Conservation (phyloP, 805 yeast species). For the Kuraishia molischiana region DNA sequence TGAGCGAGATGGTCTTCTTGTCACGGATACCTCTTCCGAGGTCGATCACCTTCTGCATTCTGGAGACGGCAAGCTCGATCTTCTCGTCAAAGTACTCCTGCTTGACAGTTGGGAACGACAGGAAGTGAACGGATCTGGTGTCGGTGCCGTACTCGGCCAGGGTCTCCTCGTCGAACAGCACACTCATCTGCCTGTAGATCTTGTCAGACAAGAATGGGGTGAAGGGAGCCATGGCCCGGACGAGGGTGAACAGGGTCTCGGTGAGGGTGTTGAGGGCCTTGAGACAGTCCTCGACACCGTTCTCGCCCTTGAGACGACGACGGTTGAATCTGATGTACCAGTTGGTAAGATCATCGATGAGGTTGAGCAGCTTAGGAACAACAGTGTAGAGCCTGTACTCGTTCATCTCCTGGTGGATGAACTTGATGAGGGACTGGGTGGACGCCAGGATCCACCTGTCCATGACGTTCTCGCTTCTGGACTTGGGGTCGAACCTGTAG, state of each 20-base stretch:
- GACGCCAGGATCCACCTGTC: conserved; percentile 96
- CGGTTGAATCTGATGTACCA: conserved; percentile 99
- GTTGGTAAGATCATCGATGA: conserved; percentile 92
- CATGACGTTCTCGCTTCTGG: conserved; percentile 80
- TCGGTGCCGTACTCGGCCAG: conserved; percentile 45
- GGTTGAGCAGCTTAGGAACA: conserved; percentile 80
- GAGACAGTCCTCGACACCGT: conserved; percentile 74
- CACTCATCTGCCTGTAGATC: conserved; percentile 69
- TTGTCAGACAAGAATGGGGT: conserved; percentile 93
- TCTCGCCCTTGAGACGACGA: conserved; percentile 94
- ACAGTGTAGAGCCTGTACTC: conserved; percentile 91
- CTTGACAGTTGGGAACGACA: conserved; percentile 80
- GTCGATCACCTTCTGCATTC: conserved; percentile 97
- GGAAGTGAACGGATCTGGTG: conserved; percentile 83
- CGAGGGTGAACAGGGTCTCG: conserved; percentile 81
- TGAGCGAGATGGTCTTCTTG: conserved; percentile 85
- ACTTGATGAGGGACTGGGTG: conserved; percentile 82
- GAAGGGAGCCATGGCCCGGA: conserved; percentile 97
- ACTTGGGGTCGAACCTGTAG: conserved; percentile 59
- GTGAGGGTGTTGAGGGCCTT: conserved; percentile 85
- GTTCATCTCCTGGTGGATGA: conserved; percentile 82
- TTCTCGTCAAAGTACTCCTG: conserved; percentile 71
- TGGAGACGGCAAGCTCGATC: conserved; percentile 79
- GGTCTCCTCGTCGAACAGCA: conserved; percentile 48
- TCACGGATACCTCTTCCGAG: conserved; percentile 95